These are phyloP conservation scores for Phytophthora hybrid DNA, from an alignment of 352 stramenopile species.

Conservation along the genomic window DNA sequence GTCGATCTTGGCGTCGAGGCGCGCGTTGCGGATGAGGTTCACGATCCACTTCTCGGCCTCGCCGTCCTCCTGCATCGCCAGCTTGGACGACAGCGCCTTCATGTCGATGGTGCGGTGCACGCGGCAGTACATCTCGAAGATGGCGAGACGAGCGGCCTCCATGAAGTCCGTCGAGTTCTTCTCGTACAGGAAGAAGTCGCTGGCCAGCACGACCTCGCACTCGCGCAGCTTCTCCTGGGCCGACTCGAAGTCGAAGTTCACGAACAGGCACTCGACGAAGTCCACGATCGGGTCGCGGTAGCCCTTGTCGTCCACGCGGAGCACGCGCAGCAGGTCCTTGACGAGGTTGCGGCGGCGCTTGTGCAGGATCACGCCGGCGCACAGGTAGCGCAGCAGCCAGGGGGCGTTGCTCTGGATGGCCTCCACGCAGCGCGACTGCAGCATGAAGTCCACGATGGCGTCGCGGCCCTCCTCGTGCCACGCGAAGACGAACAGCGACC, in stretches of 20 bases:
- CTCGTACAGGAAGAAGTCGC: constrained; percentile 98
- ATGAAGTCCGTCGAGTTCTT: constrained; percentile 98
- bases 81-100: constrained; percentile 95
- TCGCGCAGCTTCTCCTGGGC: constrained; percentile 94
- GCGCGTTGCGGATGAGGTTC: constrained; percentile 98
- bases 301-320: constrained; percentile 90
- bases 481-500: constrained; percentile 97
- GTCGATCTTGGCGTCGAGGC: constrained; percentile 99
- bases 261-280: constrained; percentile 98
- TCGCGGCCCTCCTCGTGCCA: constrained; percentile 95
- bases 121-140: constrained; percentile 99
- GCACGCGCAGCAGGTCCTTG: constrained; percentile 96
- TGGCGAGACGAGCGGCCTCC: constrained; percentile 97
- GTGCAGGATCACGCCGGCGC: constrained; percentile 97
- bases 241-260: constrained; percentile 99
- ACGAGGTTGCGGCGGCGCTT: constrained; percentile 94
- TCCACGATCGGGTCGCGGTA: constrained; percentile 90
- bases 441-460: constrained; percentile 98
- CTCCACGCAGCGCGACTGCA: constrained; percentile 93
- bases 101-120: constrained; percentile 99
- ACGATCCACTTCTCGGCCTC: constrained; percentile 99
- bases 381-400: constrained; percentile 98
- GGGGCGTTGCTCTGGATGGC: constrained; percentile 99
- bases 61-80: constrained; percentile 96
- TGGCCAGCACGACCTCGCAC: constrained; percentile 95